Percentiles rank a stretch among this genome's conserved stretches.
Conservation (phyloP, 192 early-diverging fungal species). For the Entomortierella chlamydospora region DNA sequence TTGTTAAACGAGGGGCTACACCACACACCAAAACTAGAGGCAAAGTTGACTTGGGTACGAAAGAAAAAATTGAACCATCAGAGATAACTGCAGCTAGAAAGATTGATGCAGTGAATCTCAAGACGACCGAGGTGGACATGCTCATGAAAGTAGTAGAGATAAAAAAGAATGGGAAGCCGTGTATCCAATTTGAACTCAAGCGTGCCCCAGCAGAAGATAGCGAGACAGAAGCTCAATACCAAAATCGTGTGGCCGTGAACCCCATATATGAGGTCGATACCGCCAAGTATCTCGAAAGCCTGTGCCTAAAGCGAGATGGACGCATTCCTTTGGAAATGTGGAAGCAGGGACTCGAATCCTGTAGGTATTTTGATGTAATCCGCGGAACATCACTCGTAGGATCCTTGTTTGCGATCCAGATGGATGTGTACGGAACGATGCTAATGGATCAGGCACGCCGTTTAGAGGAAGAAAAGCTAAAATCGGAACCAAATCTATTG, state of each 20-base stretch:
- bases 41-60: no score
- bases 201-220: background rate
- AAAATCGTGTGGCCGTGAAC: no score
- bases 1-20: background rate
- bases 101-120: background rate
- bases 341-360: constrained; percentile 2
- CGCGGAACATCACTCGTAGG: background rate
- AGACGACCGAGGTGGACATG: background rate
- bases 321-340: background rate
- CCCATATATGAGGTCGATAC: background rate
- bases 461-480: background rate
- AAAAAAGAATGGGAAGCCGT: background rate
- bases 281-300: background rate
- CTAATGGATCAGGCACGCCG: background rate
- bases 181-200: background rate
- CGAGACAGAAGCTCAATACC: background rate
- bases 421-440: background rate
- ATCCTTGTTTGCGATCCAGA: constrained; percentile 7
- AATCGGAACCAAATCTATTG: no score
- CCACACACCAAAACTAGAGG: background rate
- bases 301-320: constrained; percentile 4
- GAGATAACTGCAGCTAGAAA: no score
- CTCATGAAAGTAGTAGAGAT: background rate
- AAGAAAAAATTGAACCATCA: no score
- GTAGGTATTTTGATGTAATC: background rate